Percentiles rank a stretch among this genome's conserved stretches.
Conservation (phyloP, 352 stramenopile species). For the Phytophthora litchii region DNA sequence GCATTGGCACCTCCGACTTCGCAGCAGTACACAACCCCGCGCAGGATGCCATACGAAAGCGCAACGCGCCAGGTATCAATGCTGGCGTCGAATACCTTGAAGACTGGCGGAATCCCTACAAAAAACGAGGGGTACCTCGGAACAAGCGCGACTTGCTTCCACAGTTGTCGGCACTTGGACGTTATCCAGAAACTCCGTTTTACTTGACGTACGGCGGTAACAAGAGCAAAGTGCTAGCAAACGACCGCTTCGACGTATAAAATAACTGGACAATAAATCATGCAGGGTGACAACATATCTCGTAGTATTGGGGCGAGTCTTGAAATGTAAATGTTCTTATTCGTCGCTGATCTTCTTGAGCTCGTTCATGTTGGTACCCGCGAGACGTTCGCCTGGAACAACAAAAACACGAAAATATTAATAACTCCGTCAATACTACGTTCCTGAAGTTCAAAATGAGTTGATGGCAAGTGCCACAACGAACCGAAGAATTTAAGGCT, state of each 20-base stretch:
- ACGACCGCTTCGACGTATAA: slow-evolving; percentile 72
- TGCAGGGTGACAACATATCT: slow-evolving; percentile 6
- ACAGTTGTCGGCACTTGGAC: slow-evolving; percentile 49
- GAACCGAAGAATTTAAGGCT: slow-evolving; percentile 73
- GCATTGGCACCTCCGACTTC: slow-evolving; percentile 52
- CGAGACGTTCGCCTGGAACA: slow-evolving; percentile 61
- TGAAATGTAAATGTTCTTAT: slow-evolving; percentile 36
- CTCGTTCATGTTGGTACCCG: slow-evolving; percentile 87
- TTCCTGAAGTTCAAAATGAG: neutral
- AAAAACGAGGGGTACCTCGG: slow-evolving; percentile 59
- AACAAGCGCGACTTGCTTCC: slow-evolving; percentile 57
- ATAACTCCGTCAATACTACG: neutral
- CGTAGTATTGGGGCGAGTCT: slow-evolving; percentile 6
- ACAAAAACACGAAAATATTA: slow-evolving; percentile 13
- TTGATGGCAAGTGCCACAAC: neutral
- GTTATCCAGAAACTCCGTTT: slow-evolving; percentile 52
- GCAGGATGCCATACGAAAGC: slow-evolving; percentile 41
- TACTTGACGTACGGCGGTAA: slow-evolving; percentile 66
- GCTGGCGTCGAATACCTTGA: slow-evolving; percentile 62
- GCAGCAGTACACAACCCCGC: slow-evolving; percentile 54
- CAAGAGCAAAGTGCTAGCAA: slow-evolving; percentile 70
- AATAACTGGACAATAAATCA: slow-evolving; percentile 12
- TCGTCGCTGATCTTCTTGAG: slow-evolving; percentile 86
- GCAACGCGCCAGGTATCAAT: slow-evolving; percentile 58
- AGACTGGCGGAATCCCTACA: slow-evolving; percentile 74